Conservation (phyloP, 1,284 basidiomycete species). For the Apiotrichum gracile region DNA sequence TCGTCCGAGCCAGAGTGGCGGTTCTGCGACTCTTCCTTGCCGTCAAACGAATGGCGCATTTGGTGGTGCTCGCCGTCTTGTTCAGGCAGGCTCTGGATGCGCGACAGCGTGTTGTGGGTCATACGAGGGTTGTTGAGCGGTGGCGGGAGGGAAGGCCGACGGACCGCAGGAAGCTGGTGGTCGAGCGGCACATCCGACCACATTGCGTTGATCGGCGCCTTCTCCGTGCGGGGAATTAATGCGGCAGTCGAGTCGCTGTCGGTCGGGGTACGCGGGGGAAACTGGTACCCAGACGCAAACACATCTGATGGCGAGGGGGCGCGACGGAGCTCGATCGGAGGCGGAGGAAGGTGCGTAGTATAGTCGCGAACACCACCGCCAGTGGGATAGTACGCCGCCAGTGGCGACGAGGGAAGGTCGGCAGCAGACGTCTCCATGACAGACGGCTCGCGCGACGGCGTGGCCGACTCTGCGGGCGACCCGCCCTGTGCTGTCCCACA, state of each 20-base stretch:
- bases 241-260: slow-evolving; percentile 9
- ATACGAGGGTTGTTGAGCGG: slow-evolving; percentile 7
- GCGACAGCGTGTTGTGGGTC: slow-evolving; percentile 17
- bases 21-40: neutral
- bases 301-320: slow-evolving; percentile 11
- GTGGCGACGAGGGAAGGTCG: slow-evolving; percentile 12
- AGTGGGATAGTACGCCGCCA: slow-evolving; percentile 22
- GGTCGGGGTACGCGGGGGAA: slow-evolving; percentile 19
- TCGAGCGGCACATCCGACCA: neutral
- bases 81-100: slow-evolving; percentile 44
- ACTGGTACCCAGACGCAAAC: slow-evolving; percentile 30
- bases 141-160: slow-evolving; percentile 25
- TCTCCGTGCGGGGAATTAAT: slow-evolving; percentile 3
- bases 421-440: neutral
- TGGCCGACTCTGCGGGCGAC: neutral
- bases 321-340: neutral
- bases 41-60: neutral
- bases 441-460: neutral
- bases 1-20: slow-evolving; percentile 2
- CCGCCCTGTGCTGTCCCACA: neutral
- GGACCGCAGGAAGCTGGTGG: neutral
- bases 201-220: neutral
- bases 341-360: neutral
- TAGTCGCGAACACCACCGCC: neutral
- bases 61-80: slow-evolving; percentile 18